Evolutionary conservation across 441 rosid genomes (phyloP).

Genomic region (Gossypium laxum): DNA sequence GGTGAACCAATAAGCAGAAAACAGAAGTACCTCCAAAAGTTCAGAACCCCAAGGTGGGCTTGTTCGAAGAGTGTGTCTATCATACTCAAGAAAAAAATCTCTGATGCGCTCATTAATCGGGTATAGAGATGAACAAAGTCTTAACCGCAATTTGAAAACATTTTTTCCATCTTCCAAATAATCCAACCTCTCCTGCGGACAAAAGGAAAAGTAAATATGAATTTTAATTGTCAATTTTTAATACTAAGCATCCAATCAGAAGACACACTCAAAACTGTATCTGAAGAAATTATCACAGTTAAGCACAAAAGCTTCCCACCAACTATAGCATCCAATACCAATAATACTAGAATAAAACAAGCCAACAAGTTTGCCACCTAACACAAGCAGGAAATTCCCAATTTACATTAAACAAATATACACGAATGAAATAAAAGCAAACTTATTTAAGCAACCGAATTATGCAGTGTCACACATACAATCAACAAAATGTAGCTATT

Average conservation of each 20-base stretch:
- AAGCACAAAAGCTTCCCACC: background rate
- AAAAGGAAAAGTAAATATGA: conserved; percentile 10
- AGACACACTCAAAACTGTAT: background rate
- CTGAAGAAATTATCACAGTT: background rate
- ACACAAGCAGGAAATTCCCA: background rate
- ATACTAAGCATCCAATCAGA: background rate
- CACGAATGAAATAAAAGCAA: background rate
- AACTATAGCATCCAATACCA: conserved; percentile 6
- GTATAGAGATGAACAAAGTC: conserved; percentile 87
- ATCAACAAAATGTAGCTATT: background rate
- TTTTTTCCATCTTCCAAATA: conserved; percentile 95
- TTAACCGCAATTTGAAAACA: conserved; percentile 74
- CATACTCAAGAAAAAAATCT: conserved; percentile 97
- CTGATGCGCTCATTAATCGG: conserved; percentile 90
- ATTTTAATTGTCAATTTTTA: background rate
- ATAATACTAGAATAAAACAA: background rate
- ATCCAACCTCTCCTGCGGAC: conserved; percentile 80
- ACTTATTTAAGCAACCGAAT: background rate
- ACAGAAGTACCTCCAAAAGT: conserved; percentile 76
- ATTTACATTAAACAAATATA: background rate
- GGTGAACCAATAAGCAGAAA: background rate
- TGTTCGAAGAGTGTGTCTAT: conserved; percentile 92
- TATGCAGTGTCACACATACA: background rate
- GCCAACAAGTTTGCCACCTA: background rate
- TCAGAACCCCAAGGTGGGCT: conserved; percentile 99